These are phyloP conservation scores for Penicillium macrosclerotiorum DNA, from an alignment of 495 filamentous ascomycete species.

Conservation along the genomic window DNA sequence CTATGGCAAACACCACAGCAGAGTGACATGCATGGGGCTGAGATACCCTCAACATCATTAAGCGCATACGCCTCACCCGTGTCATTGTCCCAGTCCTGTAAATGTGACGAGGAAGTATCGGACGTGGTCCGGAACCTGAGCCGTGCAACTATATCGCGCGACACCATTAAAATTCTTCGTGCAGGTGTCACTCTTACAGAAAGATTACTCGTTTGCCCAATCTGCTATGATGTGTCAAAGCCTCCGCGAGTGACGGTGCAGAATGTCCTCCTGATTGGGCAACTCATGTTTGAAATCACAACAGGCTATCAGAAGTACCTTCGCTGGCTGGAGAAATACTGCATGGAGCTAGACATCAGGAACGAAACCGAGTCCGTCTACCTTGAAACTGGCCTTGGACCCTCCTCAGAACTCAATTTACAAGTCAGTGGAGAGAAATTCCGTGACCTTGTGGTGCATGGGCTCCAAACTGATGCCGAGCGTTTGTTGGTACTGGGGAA, in stretches of 20 bases:
- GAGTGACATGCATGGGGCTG: background rate
- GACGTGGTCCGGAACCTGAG: slow-evolving; percentile 16
- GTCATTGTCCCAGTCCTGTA: slow-evolving; percentile 20
- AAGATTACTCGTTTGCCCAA: slow-evolving; percentile 18
- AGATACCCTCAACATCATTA: background rate
- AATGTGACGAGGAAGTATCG: slow-evolving; percentile 28
- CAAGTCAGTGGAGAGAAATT: slow-evolving; percentile 21
- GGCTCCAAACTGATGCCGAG: slow-evolving; percentile 18
- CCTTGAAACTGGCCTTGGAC: slow-evolving; percentile 15
- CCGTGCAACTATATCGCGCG: slow-evolving; percentile 18
- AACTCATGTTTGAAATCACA: slow-evolving; percentile 26
- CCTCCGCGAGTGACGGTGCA: slow-evolving; percentile 26
- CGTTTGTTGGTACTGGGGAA: slow-evolving; percentile 13
- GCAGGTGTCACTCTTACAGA: slow-evolving; percentile 15
- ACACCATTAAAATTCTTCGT: slow-evolving; percentile 18
- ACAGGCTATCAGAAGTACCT: slow-evolving; percentile 24
- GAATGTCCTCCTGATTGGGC: slow-evolving; percentile 26
- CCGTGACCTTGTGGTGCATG: slow-evolving; percentile 15
- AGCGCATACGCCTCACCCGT: slow-evolving; percentile 13
- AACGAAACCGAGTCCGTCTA: slow-evolving; percentile 14
- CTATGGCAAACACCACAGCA: slow-evolving; percentile 6
- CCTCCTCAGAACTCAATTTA: slow-evolving; percentile 11
- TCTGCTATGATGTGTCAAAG: slow-evolving; percentile 28
- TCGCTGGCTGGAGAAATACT: slow-evolving; percentile 19
- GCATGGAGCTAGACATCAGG: slow-evolving; percentile 8